Evolutionary conservation across 768 basidiomycete species (phyloP).

Genomic region (Rhizopogon rudus): DNA sequence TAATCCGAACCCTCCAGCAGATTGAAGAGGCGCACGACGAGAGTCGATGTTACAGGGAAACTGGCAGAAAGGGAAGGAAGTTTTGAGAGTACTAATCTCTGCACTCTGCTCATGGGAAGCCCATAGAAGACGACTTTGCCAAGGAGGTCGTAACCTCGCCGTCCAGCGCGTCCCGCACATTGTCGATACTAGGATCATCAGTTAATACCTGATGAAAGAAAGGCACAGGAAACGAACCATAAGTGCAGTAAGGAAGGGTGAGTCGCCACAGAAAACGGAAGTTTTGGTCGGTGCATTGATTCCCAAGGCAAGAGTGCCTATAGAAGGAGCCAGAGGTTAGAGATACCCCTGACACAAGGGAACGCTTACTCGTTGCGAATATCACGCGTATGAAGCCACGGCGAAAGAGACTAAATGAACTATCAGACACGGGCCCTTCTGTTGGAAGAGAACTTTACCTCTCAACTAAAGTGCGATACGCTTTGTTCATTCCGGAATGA

Average conservation of each 20-base stretch:
- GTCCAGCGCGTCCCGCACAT: constrained; percentile 69
- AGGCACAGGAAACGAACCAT: constrained; percentile 36
- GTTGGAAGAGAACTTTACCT: constrained; percentile 28
- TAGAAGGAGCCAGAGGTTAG: neutral
- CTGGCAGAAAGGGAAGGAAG: constrained; percentile 57
- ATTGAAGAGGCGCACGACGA: constrained; percentile 60
- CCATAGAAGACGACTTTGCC: constrained; percentile 76
- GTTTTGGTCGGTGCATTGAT: constrained; percentile 74
- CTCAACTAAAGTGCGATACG: constrained; percentile 54
- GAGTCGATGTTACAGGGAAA: constrained; percentile 65
- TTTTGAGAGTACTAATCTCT: constrained; percentile 58
- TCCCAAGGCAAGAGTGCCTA: constrained; percentile 66
- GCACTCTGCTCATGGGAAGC: constrained; percentile 55
- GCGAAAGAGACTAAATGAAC: constrained; percentile 47
- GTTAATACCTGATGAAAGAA: neutral
- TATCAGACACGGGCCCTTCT: neutral
- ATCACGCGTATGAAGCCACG: constrained; percentile 59
- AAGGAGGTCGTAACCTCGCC: constrained; percentile 63
- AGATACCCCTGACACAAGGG: neutral
- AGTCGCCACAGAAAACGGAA: constrained; percentile 59
- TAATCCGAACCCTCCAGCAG: constrained; percentile 57
- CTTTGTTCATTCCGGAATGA: constrained; percentile 64
- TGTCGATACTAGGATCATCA: constrained; percentile 52
- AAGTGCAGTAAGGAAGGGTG: constrained; percentile 54
- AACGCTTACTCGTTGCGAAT: constrained; percentile 52